Base-by-base conservation (phyloP, 805 yeast genomes). In the Candida dendrica region DNA sequence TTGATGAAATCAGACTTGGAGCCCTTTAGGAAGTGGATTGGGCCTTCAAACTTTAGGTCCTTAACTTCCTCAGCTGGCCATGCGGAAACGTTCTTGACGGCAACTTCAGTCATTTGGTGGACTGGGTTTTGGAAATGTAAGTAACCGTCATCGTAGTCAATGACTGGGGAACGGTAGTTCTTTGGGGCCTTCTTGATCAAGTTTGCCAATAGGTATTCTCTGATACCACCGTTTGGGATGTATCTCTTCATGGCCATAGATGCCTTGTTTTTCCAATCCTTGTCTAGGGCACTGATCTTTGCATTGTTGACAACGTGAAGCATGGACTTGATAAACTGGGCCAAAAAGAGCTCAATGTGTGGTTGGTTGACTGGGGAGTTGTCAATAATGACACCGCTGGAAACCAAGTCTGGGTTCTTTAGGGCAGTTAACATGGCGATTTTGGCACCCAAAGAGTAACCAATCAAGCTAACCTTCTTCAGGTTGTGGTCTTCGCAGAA, bases 401-500 rank as follows among this genome's bases (percentile, higher is more conserved):
- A 50, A 13, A 72, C 58, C 29, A 60, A 42, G 4, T 63, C 66
- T 2, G 76, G 76, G 36, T 61, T 47, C 43, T 55, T 50, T 40
- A 74, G 52, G 3, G 68, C 57, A 3, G 66, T 64, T 39, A 68
- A 42, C 73, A 74, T 70, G 6, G 74, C 68, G 6, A 69, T 69
- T 42, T 74, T 74, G 13, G 76, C 79, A 4, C 80, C 80, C 68
- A 74, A 65, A 26, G 75, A 71, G 50, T 72, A 77, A 0, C 80
- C 80, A 32, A 61, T 48, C 17, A 63, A 37, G 32, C 55, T 52
- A n/a, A 56, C 55, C 30, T 55, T 53, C 16, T 46, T 44, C 17
- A 67, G 58, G 31, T 51, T 41, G 31, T 60, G 59, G 30, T 57
- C 51, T 30, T 61, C 50, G 7, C 73, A 46, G 42, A 63, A 65